phyloP scores from a whole-genome alignment of 2,329 filamentous ascomycete genomes.

The Shiraia sp. region DNA sequence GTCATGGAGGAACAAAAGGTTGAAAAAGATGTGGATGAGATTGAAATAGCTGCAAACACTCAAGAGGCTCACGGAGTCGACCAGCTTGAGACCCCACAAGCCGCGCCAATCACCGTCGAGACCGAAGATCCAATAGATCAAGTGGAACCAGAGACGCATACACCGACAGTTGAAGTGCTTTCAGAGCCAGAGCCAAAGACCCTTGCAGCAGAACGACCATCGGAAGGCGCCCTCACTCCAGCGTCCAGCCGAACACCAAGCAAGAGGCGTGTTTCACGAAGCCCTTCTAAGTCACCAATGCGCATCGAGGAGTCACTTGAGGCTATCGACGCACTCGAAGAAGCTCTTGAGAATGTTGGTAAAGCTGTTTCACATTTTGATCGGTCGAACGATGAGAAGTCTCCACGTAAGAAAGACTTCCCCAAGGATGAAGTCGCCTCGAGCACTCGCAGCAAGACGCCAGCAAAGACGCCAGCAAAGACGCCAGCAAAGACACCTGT shows the following conservation, averaged over 20 bases:
- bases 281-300: conserved; percentile 36
- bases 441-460: conserved; percentile 7
- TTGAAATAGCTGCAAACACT: not conserved
- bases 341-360: conserved; percentile 55
- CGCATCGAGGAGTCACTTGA: conserved; percentile 53
- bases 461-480: conserved; percentile 12
- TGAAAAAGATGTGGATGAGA: conserved; percentile 1
- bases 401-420: conserved; percentile 23
- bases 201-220: conserved; percentile 29
- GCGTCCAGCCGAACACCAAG: conserved; percentile 22
- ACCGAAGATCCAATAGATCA: conserved; percentile 1
- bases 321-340: conserved; percentile 56
- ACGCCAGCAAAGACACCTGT: no score
- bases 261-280: conserved; percentile 24
- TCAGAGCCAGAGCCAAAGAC: conserved; percentile 35
- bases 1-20: conserved; percentile 1
- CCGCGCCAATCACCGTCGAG: conserved; percentile 1
- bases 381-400: conserved; percentile 35
- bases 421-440: conserved; percentile 8
- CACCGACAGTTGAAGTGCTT: conserved; percentile 23
- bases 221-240: conserved; percentile 27
- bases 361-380: conserved; percentile 44
- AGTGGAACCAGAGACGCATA: conserved; percentile 6
- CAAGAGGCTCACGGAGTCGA: not conserved
- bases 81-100: not conserved